Percentiles rank a stretch among this genome's conserved stretches.
Conservation (phyloP, 163 green algal genomes). For the Botryococcus braunii region DNA sequence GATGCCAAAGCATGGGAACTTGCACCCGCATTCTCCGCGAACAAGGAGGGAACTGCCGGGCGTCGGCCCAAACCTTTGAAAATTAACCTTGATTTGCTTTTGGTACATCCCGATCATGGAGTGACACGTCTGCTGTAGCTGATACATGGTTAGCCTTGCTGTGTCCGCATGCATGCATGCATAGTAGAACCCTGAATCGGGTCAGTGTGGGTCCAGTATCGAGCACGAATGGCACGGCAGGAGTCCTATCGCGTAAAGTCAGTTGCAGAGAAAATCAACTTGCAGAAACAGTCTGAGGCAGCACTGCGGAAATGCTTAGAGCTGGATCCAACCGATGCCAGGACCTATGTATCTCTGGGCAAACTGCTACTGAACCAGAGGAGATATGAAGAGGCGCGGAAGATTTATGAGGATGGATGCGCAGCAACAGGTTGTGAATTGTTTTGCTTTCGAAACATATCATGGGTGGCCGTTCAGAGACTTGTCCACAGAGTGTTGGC, state of each 20-base stretch:
- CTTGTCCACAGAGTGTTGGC: no score
- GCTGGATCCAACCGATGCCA: conserved; percentile 65
- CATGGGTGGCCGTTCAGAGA: no score
- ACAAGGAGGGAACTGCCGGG: no score
- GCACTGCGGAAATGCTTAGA: conserved; percentile 41
- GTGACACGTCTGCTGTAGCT: neutral
- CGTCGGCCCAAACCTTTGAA: conserved; percentile 51
- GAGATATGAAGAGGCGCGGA: conserved; percentile 66
- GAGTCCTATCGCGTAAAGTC: conserved; percentile 24
- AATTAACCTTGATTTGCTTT: conserved; percentile 79
- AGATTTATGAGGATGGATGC: conserved; percentile 77
- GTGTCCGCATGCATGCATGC: conserved; percentile 2
- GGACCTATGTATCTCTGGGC: conserved; percentile 83
- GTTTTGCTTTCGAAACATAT: no score
- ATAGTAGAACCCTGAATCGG: neutral
- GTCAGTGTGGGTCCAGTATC: conserved; percentile 48
- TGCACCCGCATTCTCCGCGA: no score
- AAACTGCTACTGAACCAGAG: conserved; percentile 68
- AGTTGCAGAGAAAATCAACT: conserved; percentile 20
- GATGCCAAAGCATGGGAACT: no score
- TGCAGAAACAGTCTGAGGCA: conserved; percentile 36
- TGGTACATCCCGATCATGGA: conserved; percentile 43
- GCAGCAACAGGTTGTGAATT: conserved; percentile 45
- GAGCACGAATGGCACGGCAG: conserved; percentile 49
- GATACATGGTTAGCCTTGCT: conserved; percentile 5